Evolutionary conservation across 352 stramenopile species (phyloP).

Genomic region (Elongisporangium anandrum): DNA sequence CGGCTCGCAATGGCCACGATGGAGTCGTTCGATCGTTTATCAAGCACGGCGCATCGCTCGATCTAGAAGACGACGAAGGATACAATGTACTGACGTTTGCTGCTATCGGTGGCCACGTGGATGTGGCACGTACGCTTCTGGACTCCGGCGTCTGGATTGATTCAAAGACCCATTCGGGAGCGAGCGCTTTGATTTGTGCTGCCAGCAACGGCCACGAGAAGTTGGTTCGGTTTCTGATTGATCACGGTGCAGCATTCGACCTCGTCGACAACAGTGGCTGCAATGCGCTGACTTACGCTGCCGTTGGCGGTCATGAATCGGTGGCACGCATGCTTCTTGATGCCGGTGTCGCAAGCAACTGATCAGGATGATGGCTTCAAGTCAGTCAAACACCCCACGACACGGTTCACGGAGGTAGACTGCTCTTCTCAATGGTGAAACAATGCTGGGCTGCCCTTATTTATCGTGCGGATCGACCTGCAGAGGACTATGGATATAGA

Average conservation of each 20-base stretch:
- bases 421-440: no score
- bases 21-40: conserved; percentile 54
- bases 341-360: no score
- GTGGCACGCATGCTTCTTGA: conserved; percentile 19
- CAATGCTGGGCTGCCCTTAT: no score
- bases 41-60: conserved; percentile 66
- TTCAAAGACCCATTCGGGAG: conserved; percentile 69
- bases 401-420: no score
- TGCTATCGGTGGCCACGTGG: conserved; percentile 52
- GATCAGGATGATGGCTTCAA: no score
- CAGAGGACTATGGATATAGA: no score
- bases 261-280: conserved; percentile 29
- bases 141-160: conserved; percentile 56
- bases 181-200: conserved; percentile 79
- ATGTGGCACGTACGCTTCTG: conserved; percentile 54
- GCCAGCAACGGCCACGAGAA: conserved; percentile 68
- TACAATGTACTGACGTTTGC: conserved; percentile 72
- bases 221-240: conserved; percentile 59
- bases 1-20: conserved; percentile 63
- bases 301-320: conserved; percentile 75
- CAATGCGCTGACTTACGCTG: conserved; percentile 22
- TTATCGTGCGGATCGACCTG: no score
- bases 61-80: conserved; percentile 70
- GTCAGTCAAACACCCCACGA: no score
- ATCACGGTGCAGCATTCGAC: conserved; percentile 32